Percentiles rank a stretch among this genome's conserved stretches.
Evolutionary conservation across 1,139 yeast species (phyloP).

Genomic region (Lodderomyces jiufengensis): DNA sequence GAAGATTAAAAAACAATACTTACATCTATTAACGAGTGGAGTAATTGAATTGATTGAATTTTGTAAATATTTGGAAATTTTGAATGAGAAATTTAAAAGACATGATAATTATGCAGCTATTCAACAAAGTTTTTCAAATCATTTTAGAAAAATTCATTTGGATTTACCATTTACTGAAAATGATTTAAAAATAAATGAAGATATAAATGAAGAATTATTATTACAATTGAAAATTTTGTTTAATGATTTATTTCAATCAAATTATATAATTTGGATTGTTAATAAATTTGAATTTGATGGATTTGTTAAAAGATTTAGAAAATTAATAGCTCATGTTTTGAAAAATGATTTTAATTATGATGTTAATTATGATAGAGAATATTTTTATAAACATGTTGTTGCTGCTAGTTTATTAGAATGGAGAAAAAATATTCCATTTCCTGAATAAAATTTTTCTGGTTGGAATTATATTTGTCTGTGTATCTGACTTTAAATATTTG

Average conservation of each 20-base stretch:
- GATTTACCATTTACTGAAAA: constrained; percentile 7
- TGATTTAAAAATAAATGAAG: constrained; percentile 3
- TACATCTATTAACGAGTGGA: constrained; percentile 2
- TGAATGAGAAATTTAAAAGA: constrained; percentile 6
- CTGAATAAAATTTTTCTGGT: constrained; percentile 1
- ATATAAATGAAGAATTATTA: constrained; percentile 6
- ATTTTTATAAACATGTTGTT: constrained; percentile 7
- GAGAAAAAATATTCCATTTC: constrained; percentile 8
- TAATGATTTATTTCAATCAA: constrained; percentile 6
- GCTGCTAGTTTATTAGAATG: constrained; percentile 11
- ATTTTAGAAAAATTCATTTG: constrained; percentile 7
- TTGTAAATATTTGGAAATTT: constrained; percentile 7
- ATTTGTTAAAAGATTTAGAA: constrained; percentile 7
- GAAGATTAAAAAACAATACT: constrained; percentile 4
- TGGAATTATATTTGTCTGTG: too few relatives aligned
- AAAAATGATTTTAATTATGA: constrained; percentile 5
- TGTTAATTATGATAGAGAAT: constrained; percentile 5
- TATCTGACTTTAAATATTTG: too few relatives aligned
- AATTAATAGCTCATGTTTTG: constrained; percentile 6
- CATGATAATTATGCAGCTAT: constrained; percentile 3
- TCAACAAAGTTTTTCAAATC: constrained; percentile 5
- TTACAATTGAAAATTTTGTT: constrained; percentile 6
- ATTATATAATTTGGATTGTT: constrained; percentile 7
- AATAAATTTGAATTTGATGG: constrained; percentile 9
- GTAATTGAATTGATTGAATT: constrained; percentile 6